phyloP scores from a whole-genome alignment of 805 yeast genomes.

The Candida qinlingensis region DNA sequence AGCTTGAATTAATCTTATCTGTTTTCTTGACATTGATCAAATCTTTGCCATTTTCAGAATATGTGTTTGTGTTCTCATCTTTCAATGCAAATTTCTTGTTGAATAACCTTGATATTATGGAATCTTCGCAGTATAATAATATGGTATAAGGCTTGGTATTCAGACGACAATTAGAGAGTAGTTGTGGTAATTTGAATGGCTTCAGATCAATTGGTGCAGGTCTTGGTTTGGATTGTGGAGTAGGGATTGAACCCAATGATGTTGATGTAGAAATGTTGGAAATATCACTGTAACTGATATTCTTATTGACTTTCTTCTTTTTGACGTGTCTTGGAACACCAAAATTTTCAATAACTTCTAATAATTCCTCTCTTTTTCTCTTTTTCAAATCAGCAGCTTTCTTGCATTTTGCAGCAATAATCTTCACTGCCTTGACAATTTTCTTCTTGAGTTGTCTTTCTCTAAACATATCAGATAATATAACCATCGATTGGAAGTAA shows the following conservation, averaged over 20 bases:
- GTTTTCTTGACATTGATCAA: slow-evolving; percentile 21
- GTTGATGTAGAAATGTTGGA: slow-evolving; percentile 5
- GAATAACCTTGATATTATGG: slow-evolving; percentile 29
- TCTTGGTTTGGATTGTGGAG: slow-evolving; percentile 5
- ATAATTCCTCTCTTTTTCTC: slow-evolving; percentile 36
- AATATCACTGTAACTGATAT: slow-evolving; percentile 1
- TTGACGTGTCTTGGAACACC: slow-evolving; percentile 28
- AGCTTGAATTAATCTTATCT: slow-evolving; percentile 21
- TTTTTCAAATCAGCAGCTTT: slow-evolving; percentile 27
- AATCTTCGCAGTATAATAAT: slow-evolving; percentile 17
- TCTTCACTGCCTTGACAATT: slow-evolving; percentile 29
- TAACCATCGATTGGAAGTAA: slow-evolving; percentile 36
- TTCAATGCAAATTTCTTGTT: slow-evolving; percentile 28
- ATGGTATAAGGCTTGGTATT: slow-evolving; percentile 7
- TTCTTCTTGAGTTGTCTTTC: slow-evolving; percentile 27
- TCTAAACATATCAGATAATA: slow-evolving; percentile 40
- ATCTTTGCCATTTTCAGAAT: slow-evolving; percentile 1
- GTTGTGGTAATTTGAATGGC: slow-evolving; percentile 19
- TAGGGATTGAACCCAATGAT: slow-evolving; percentile 2
- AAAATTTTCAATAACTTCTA: slow-evolving; percentile 28
- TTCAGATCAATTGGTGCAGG: slow-evolving; percentile 17
- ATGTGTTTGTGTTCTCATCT: background rate
- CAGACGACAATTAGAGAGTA: slow-evolving; percentile 11
- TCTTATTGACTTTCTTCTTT: slow-evolving; percentile 16
- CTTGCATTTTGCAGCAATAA: slow-evolving; percentile 23